Evolutionary conservation across 257 asterid genomes (phyloP).

Genomic region (Orobanche coerulescens): DNA sequence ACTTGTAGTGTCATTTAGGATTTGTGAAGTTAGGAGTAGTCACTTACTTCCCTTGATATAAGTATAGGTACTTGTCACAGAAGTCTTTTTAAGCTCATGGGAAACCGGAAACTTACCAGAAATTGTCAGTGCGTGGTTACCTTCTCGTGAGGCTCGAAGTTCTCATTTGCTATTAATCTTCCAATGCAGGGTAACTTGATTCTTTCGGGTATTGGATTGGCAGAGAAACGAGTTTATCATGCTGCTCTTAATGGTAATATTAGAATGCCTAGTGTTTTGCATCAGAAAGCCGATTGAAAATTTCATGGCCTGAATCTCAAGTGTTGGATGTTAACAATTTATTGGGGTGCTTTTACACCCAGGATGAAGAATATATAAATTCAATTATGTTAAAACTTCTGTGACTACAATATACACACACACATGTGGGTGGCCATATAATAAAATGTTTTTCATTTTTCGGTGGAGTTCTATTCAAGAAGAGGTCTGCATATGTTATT

Average conservation of each 20-base stretch:
- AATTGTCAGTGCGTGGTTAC: not conserved
- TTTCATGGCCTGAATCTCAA: slow-evolving; percentile 44
- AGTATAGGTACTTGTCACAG: not conserved
- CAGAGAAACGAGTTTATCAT: slow-evolving; percentile 86
- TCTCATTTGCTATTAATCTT: slow-evolving; percentile 11
- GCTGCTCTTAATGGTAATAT: slow-evolving; percentile 92
- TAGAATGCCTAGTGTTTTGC: slow-evolving; percentile 74
- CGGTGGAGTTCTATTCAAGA: not conserved
- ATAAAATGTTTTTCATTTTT: slow-evolving; percentile 14
- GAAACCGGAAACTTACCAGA: not conserved
- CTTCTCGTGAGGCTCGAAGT: slow-evolving; percentile 3
- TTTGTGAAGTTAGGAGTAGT: too few species aligned
- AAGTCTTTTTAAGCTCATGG: not conserved
- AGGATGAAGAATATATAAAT: slow-evolving; percentile 12
- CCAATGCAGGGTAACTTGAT: slow-evolving; percentile 69
- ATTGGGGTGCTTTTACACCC: slow-evolving; percentile 25
- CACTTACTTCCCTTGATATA: too few species aligned
- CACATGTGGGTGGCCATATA: slow-evolving; percentile 22
- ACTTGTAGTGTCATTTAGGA: not conserved
- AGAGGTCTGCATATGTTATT: not conserved
- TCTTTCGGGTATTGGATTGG: slow-evolving; percentile 75
- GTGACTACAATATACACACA: slow-evolving; percentile 20
- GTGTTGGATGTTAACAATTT: slow-evolving; percentile 30
- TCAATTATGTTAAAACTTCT: slow-evolving; percentile 23
- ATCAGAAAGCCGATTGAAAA: slow-evolving; percentile 82